phyloP scores from a whole-genome alignment of 2,329 filamentous ascomycete genomes.

The Ceratocystis eucalypticola region DNA sequence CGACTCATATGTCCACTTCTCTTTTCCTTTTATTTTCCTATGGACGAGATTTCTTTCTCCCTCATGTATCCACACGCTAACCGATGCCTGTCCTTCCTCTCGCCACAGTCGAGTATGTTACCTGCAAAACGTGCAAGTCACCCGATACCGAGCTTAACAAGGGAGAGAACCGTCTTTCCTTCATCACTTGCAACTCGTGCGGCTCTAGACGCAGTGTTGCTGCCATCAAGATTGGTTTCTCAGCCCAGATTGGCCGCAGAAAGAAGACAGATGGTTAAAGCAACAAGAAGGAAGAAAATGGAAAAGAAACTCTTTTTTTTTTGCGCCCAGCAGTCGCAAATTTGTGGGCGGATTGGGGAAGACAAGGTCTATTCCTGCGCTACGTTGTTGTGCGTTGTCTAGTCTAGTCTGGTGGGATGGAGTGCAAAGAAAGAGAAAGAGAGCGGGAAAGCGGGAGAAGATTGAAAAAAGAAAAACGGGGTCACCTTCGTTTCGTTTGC shows the following conservation, averaged over 20 bases:
- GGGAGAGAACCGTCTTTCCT: conserved; percentile 97
- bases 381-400: neutral
- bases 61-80: neutral
- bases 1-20: neutral
- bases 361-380: neutral
- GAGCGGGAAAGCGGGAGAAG: conserved; percentile 2
- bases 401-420: conserved; percentile 13
- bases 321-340: neutral
- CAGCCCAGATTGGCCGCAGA: conserved; percentile 96
- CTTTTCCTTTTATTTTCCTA: neutral
- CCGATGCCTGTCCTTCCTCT: neutral
- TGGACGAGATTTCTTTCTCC: too few species aligned
- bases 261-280: conserved; percentile 77
- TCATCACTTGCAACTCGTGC: conserved; percentile 86
- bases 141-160: conserved; percentile 95
- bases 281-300: conserved; percentile 13
- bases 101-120: conserved; percentile 74
- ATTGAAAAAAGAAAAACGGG: conserved; percentile 16
- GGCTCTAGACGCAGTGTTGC: conserved; percentile 76
- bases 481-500: neutral
- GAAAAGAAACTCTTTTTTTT: conserved; percentile 7
- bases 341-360: neutral
- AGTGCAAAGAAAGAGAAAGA: conserved; percentile 3
- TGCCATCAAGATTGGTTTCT: conserved; percentile 99
- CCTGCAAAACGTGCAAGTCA: conserved; percentile 94